Percentiles rank a stretch among this genome's conserved stretches.
These are phyloP conservation scores for Leccinum subgranulosum DNA, from an alignment of 768 basidiomycete genomes.

Conservation along the genomic window DNA sequence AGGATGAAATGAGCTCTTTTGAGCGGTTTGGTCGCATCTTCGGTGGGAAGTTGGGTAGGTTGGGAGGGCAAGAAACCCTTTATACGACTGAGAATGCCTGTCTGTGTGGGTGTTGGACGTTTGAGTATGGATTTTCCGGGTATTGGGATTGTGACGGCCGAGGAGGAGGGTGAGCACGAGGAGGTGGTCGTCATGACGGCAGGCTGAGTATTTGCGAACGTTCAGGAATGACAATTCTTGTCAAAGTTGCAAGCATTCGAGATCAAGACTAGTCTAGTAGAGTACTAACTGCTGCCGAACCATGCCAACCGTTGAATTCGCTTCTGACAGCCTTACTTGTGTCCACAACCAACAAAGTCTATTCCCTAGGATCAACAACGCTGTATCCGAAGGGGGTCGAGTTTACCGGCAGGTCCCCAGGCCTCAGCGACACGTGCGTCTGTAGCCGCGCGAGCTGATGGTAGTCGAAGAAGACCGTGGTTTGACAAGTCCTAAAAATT, in stretches of 20 bases:
- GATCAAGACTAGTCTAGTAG: too few species aligned
- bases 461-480: too few species aligned
- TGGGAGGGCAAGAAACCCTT: slow-evolving; percentile 68
- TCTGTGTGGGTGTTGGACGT: slow-evolving; percentile 64
- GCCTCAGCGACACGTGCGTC: background rate
- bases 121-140: slow-evolving; percentile 84
- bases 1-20: slow-evolving; percentile 92
- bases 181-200: slow-evolving; percentile 24
- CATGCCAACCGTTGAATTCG: too few species aligned
- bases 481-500: too few species aligned
- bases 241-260: too few species aligned
- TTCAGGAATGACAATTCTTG: background rate
- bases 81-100: slow-evolving; percentile 69
- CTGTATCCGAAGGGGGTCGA: background rate
- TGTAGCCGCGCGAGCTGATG: too few species aligned
- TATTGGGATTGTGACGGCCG: slow-evolving; percentile 74
- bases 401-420: background rate
- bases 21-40: slow-evolving; percentile 58
- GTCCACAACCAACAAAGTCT: too few species aligned
- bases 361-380: too few species aligned
- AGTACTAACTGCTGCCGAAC: too few species aligned
- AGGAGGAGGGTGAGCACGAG: slow-evolving; percentile 70
- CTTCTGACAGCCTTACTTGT: too few species aligned
- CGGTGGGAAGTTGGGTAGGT: slow-evolving; percentile 24
- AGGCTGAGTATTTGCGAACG: background rate